Evolutionary conservation across 768 basidiomycete species (phyloP), one percentile per base, ranked within the genome.

Genomic region (Neoboletus subvelutipes): DNA sequence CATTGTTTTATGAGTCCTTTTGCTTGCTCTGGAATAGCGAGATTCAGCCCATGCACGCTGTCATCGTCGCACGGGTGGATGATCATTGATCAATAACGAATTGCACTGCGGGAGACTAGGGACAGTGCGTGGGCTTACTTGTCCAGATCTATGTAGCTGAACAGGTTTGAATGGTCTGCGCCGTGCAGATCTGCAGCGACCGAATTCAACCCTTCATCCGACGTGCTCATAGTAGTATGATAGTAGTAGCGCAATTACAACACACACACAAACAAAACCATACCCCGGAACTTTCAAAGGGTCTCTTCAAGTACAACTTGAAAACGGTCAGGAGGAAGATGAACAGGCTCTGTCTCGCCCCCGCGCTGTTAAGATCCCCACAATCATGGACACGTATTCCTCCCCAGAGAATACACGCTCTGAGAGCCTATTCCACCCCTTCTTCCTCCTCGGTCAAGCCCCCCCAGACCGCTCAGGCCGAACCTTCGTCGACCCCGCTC

Each of bases 1-100:
- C 92, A 94, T 3, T 87, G 83, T 71, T 94, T 94, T 58, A 94
- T 87, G 37, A 92, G 71, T 15, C 75, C 81, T 60, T 83, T 85
- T 1, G 91, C 92, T 62, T 87, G 80, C 68, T 93, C 92, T 26
- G 91, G 91, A n/a, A 90, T 79, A 6, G 81, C 80, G 52, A 93
- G 73, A 67, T 92, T 92, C 64, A 93, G 74, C 40, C 92, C 92
- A 67, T 93, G 79, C 50, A 93, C 88, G 67, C 89, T 92, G 52
- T 55, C 43, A 18, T 43, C 37, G 52, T 45, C 20, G 26, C 40
- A 56, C 7, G 29, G 42, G 49, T 33, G 20, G 36, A 52, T 50
- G 48, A 48, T 46, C 36, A 53, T 50, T 50, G 48, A 48, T 46
- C 36, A 53, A 49, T 52, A 34, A 48, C 48, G 34, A 41, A 18